These are phyloP conservation scores for Fusarium tupiense DNA, from an alignment of 2,329 filamentous ascomycete species.

Conservation along the genomic window DNA sequence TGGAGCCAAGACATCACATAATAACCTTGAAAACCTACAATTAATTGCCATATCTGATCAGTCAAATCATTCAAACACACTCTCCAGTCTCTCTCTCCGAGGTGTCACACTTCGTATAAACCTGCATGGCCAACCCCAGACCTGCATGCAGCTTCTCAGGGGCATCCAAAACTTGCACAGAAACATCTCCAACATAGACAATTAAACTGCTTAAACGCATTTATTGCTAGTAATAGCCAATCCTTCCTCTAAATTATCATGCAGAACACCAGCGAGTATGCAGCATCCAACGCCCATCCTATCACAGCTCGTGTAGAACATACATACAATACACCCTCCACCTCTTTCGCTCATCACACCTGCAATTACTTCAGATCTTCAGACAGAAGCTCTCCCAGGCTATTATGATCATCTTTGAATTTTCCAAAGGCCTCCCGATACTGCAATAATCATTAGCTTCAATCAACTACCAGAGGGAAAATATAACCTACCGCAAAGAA, in stretches of 20 bases:
- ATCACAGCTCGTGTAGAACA: background rate
- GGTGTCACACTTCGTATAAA: background rate
- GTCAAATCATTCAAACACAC: background rate
- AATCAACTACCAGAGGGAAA: background rate
- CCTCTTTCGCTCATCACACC: background rate
- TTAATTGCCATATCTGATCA: background rate
- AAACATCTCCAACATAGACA: background rate
- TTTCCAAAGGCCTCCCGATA: conserved; percentile 48
- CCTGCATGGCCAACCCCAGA: background rate
- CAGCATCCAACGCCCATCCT: conserved; percentile 29
- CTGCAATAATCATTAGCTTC: conserved; percentile 36
- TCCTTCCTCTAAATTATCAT: background rate
- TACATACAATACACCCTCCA: conserved; percentile 19
- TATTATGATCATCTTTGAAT: conserved; percentile 35
- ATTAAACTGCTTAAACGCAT: background rate
- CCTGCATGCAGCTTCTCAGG: conserved; percentile 7
- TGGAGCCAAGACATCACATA: background rate
- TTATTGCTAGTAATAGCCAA: background rate
- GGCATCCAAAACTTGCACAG: background rate
- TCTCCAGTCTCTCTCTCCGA: background rate
- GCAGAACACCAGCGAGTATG: conserved; percentile 25
- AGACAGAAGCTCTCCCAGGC: conserved; percentile 18
- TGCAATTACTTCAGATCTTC: conserved; percentile 46
- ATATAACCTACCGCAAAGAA: conserved; percentile 75
- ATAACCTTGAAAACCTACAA: background rate